Evolutionary conservation across 2,329 filamentous ascomycete species (phyloP).

Genomic region (Phialocephala subalpina): DNA sequence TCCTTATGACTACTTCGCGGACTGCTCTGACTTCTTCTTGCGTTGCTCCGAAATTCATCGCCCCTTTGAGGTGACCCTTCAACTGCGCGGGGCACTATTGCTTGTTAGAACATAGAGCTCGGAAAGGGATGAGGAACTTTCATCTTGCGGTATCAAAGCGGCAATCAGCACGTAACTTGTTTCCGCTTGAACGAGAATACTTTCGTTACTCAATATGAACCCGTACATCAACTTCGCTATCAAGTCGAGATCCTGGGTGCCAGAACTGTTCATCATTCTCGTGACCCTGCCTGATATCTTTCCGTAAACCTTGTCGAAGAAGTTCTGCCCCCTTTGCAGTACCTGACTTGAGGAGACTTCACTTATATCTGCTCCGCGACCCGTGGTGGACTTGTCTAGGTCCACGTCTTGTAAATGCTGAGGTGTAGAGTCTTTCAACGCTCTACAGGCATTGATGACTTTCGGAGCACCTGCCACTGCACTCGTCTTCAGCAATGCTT

Average conservation of each 20-base stretch:
- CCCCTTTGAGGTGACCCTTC: slow-evolving; percentile 60
- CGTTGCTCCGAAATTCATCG: slow-evolving; percentile 58
- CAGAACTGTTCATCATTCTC: slow-evolving; percentile 56
- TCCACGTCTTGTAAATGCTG: slow-evolving; percentile 51
- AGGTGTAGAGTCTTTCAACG: slow-evolving; percentile 54
- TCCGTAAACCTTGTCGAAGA: slow-evolving; percentile 59
- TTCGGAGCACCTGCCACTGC: slow-evolving; percentile 59
- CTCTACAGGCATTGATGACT: slow-evolving; percentile 58
- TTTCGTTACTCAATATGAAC: slow-evolving; percentile 56
- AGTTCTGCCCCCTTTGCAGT: slow-evolving; percentile 52
- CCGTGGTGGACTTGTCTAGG: slow-evolving; percentile 47
- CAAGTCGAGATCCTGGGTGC: slow-evolving; percentile 58
- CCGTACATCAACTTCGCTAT: slow-evolving; percentile 58
- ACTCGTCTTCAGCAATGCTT: slow-evolving; percentile 57
- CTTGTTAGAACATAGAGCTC: slow-evolving; percentile 20
- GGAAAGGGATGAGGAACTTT: slow-evolving; percentile 39
- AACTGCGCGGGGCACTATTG: slow-evolving; percentile 58
- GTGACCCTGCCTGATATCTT: slow-evolving; percentile 57
- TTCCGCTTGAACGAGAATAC: slow-evolving; percentile 53
- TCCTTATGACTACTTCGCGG: slow-evolving; percentile 52
- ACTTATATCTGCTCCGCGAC: slow-evolving; percentile 50
- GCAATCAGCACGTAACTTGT: slow-evolving; percentile 61
- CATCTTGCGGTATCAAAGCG: slow-evolving; percentile 59
- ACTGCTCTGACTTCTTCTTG: slow-evolving; percentile 58
- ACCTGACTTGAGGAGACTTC: slow-evolving; percentile 46